Conservation (phyloP, 768 basidiomycete genomes). For the Tremella fuciformis region DNA sequence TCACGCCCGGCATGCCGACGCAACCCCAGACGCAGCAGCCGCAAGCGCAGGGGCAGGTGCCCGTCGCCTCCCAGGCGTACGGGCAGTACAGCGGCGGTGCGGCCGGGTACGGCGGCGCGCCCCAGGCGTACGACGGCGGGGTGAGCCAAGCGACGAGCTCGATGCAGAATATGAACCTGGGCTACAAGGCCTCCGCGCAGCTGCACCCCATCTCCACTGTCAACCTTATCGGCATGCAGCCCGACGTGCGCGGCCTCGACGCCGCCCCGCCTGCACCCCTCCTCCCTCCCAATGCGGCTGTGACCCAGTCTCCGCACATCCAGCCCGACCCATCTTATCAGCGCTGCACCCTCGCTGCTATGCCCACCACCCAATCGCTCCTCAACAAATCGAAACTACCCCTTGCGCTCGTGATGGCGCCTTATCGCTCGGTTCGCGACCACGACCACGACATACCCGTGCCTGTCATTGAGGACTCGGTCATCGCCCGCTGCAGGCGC, state of each 20-base stretch:
- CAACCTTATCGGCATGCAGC: slow-evolving; percentile 87
- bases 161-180: slow-evolving; percentile 83
- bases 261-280: slow-evolving; percentile 83
- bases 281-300: slow-evolving; percentile 68
- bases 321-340: slow-evolving; percentile 90
- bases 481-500: slow-evolving; percentile 91
- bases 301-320: slow-evolving; percentile 58
- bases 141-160: slow-evolving; percentile 66
- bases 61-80: slow-evolving; percentile 9
- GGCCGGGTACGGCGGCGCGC: slow-evolving; percentile 53
- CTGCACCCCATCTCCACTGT: slow-evolving; percentile 73
- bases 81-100: slow-evolving; percentile 18
- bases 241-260: slow-evolving; percentile 80
- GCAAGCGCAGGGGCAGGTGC: slow-evolving; percentile 39
- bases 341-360: slow-evolving; percentile 83
- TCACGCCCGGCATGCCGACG: slow-evolving; percentile 41
- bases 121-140: slow-evolving; percentile 11
- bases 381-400: slow-evolving; percentile 88
- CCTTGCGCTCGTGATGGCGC: slow-evolving; percentile 80
- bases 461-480: slow-evolving; percentile 85
- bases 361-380: slow-evolving; percentile 83
- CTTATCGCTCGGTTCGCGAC: slow-evolving; percentile 74
- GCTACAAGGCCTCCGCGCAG: slow-evolving; percentile 54
- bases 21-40: slow-evolving; percentile 29
- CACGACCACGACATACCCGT: slow-evolving; percentile 68